Conservation (phyloP, 2,329 filamentous ascomycete species). For the Macrophomina phaseolina region DNA sequence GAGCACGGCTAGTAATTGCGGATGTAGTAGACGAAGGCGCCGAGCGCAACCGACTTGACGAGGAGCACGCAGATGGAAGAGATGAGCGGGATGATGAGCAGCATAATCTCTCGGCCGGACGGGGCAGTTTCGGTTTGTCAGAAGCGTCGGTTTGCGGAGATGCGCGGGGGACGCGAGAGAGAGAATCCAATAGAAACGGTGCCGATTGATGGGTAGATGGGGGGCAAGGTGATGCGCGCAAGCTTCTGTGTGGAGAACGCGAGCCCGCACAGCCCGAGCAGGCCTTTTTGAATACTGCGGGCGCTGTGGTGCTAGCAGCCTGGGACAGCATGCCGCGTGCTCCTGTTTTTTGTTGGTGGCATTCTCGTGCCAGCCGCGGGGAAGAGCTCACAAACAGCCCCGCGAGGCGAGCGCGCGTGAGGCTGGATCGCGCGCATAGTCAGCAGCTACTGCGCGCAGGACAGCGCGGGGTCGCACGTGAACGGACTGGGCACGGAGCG, state of each 20-base stretch:
- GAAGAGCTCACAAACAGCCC: conserved; percentile 1
- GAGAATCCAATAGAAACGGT: neutral
- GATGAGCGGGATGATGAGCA: conserved; percentile 27
- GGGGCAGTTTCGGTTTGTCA: conserved; percentile 4
- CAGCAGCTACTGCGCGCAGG: neutral
- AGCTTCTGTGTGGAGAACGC: neutral
- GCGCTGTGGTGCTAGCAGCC: neutral
- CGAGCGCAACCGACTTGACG: conserved; percentile 28
- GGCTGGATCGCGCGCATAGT: neutral
- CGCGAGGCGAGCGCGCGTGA: neutral
- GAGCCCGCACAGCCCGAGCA: neutral
- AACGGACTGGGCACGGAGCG: neutral
- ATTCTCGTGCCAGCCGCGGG: conserved; percentile 21
- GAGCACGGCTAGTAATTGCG: conserved; percentile 12
- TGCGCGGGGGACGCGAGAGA: neutral
- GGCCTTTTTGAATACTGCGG: conserved; percentile 13
- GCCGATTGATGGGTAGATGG: neutral
- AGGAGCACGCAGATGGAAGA: conserved; percentile 28
- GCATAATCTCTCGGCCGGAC: conserved; percentile 32
- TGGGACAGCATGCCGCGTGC: conserved; percentile 2
- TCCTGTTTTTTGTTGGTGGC: neutral
- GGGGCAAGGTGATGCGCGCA: neutral
- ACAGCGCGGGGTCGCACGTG: conserved; percentile 12
- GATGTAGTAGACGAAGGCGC: conserved; percentile 26
- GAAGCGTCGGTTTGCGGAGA: neutral